phyloP scores from a whole-genome alignment of 306 rosid species.

The Castanospermum australe region DNA sequence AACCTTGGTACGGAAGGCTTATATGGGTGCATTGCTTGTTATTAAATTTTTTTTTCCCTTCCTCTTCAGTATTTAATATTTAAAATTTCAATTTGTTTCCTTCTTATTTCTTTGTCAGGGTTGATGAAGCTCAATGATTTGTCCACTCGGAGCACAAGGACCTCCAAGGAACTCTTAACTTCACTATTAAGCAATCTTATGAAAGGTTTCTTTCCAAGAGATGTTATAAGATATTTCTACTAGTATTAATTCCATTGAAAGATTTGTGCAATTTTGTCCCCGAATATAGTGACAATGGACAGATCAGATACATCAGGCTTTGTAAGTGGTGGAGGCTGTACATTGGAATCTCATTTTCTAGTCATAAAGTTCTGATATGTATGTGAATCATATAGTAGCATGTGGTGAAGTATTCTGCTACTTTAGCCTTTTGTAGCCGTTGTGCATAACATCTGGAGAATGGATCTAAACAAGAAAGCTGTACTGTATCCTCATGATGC shows the following conservation, averaged over 20 bases:
- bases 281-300: conserved; percentile 54
- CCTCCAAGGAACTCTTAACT: conserved; percentile 60
- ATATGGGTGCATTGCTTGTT: background rate
- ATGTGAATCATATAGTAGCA: conserved; percentile 33
- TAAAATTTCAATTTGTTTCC: background rate
- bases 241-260: conserved; percentile 29
- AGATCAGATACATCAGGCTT: conserved; percentile 92
- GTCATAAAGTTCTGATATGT: conserved; percentile 26
- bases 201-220: conserved; percentile 90
- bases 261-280: conserved; percentile 26
- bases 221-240: conserved; percentile 71
- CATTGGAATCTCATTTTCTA: conserved; percentile 39
- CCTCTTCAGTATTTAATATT: background rate
- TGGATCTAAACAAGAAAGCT: conserved; percentile 79
- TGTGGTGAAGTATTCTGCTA: conserved; percentile 44
- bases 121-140: conserved; percentile 72
- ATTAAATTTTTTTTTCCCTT: background rate
- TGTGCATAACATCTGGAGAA: conserved; percentile 45
- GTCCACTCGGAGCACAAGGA: conserved; percentile 61
- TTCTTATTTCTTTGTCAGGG: conserved; percentile 53
- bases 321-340: conserved; percentile 73
- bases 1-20: background rate
- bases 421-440: conserved; percentile 42
- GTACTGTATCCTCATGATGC: conserved; percentile 54
- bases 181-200: conserved; percentile 49